A percentile compares a stretch with the other conserved stretches of the same genome.
Conservation (phyloP, 768 basidiomycete species). For the Psilocybe cyanescens region DNA sequence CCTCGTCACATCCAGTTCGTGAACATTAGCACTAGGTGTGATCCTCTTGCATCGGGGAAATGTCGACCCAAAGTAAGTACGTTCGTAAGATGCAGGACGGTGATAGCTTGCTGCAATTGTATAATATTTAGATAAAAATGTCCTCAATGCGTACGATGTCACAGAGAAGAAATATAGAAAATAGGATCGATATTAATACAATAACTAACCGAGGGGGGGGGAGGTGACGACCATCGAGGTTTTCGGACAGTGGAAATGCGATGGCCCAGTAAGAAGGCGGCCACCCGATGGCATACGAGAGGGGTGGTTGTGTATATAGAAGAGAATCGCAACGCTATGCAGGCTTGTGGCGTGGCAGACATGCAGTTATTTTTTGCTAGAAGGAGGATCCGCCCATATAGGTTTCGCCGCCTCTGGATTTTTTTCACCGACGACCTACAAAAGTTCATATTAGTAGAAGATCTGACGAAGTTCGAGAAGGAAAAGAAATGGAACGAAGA, state of each 20-base stretch:
- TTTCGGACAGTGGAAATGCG: background rate
- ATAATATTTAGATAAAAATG: background rate
- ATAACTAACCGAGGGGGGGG: background rate
- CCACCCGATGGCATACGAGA: background rate
- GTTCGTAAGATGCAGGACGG: background rate
- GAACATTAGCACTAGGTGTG: background rate
- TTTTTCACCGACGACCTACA: constrained; percentile 31
- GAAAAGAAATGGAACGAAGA: constrained; percentile 10
- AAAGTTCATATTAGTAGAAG: constrained; percentile 14
- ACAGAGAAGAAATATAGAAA: background rate
- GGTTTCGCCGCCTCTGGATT: constrained; percentile 43
- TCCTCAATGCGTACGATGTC: background rate
- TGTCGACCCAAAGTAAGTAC: background rate
- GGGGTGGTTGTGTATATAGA: background rate
- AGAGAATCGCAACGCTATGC: background rate
- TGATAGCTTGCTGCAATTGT: background rate
- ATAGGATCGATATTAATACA: background rate
- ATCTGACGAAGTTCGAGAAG: constrained; percentile 6
- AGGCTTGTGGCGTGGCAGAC: constrained; percentile 1
- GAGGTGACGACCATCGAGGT: background rate
- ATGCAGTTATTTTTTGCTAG: constrained; percentile 12
- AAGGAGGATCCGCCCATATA: constrained; percentile 40
- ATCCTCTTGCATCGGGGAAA: background rate
- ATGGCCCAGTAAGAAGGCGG: background rate
- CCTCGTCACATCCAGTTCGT: background rate